Evolutionary conservation across 169 alveolate genomes (phyloP).

Genomic region (Eimeria necatrix): DNA sequence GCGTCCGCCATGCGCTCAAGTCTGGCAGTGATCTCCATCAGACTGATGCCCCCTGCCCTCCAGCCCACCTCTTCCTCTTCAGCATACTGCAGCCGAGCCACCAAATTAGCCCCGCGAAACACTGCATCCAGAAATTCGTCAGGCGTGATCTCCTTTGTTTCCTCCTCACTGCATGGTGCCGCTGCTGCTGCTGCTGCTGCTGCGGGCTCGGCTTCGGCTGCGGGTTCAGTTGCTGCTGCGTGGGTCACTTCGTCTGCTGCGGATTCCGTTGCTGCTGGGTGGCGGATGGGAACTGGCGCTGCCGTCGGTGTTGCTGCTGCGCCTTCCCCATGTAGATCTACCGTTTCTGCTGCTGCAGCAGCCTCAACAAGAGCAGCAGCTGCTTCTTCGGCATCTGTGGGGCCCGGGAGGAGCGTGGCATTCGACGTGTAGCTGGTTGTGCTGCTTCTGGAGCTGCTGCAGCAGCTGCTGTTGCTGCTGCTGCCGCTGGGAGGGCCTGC

Average conservation of each 20-base stretch:
- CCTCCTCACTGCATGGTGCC: background rate
- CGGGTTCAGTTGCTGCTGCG: background rate
- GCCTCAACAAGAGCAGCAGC: background rate
- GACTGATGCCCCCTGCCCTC: slow-evolving; percentile 65
- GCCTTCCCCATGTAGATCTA: background rate
- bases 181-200: background rate
- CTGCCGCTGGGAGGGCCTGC: background rate
- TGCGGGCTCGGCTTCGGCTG: background rate
- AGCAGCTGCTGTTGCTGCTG: background rate
- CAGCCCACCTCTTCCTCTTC: slow-evolving; percentile 64
- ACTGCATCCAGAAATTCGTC: slow-evolving; percentile 32
- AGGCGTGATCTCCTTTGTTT: background rate
- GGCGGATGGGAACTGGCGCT: background rate
- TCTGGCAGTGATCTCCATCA: slow-evolving; percentile 40
- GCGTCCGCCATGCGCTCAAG: slow-evolving; percentile 70
- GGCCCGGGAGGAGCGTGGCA: background rate
- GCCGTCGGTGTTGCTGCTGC: background rate
- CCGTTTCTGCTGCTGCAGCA: background rate
- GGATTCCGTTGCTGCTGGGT: background rate
- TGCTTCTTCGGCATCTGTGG: background rate
- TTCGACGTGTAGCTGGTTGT: background rate
- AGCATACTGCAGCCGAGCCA: slow-evolving; percentile 64
- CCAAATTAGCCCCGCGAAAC: slow-evolving; percentile 51
- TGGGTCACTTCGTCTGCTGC: background rate
- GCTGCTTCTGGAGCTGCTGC: slow-evolving; percentile 18